Evolutionary conservation across 2,329 filamentous ascomycete species (phyloP).

Genomic region (Aspergillus sp.): DNA sequence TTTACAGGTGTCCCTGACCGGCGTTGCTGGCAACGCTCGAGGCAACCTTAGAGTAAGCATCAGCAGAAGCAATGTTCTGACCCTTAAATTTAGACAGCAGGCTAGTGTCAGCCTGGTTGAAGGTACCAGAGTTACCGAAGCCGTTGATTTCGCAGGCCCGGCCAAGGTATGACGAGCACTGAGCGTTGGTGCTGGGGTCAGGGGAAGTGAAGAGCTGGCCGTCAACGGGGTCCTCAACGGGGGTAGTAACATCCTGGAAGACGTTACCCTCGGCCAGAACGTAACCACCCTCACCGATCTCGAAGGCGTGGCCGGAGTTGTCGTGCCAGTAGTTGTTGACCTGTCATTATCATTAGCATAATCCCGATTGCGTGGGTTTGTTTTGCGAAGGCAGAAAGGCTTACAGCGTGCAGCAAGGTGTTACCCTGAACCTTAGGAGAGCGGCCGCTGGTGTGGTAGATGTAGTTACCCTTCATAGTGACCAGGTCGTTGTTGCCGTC

Average conservation of each 20-base stretch:
- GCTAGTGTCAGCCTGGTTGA: conserved; percentile 38
- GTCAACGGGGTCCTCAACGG: conserved; percentile 33
- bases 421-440: conserved; percentile 51
- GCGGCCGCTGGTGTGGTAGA: conserved; percentile 53
- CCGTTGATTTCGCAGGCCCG: conserved; percentile 48
- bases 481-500: conserved; percentile 51
- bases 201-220: conserved; percentile 37
- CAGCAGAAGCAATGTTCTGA: conserved; percentile 47
- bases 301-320: conserved; percentile 53
- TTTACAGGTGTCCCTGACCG: conserved; percentile 43
- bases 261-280: conserved; percentile 53
- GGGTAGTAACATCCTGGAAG: conserved; percentile 48
- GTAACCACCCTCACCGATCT: conserved; percentile 38
- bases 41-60: conserved; percentile 28
- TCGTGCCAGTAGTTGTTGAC: conserved; percentile 58
- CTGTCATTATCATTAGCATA: background rate
- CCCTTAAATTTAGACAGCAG: conserved; percentile 48
- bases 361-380: too few relatives aligned
- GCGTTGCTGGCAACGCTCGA: conserved; percentile 36
- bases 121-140: conserved; percentile 31
- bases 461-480: conserved; percentile 56
- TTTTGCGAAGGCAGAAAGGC: background rate
- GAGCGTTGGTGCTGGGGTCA: conserved; percentile 28
- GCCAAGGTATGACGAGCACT: conserved; percentile 43
- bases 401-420: conserved; percentile 50